Conservation (phyloP, 1,139 yeast genomes). For the Suhomyces kunorum region DNA sequence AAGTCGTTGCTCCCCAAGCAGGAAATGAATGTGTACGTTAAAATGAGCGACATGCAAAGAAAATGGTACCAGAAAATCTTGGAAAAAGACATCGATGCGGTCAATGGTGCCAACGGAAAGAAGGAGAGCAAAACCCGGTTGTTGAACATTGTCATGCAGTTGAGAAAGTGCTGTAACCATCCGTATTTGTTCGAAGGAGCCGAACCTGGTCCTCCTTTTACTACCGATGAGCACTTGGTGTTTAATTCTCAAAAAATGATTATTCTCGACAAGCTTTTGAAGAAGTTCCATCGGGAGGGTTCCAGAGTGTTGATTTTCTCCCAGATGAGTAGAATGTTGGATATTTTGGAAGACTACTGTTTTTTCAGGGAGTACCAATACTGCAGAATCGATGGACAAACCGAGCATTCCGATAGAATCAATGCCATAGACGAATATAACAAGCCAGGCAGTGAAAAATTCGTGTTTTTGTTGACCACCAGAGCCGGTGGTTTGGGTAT, state of each 20-base stretch:
- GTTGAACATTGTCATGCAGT: slow-evolving; percentile 78
- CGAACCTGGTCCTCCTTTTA: slow-evolving; percentile 84
- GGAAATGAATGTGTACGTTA: slow-evolving; percentile 70
- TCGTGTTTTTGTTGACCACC: slow-evolving; percentile 71
- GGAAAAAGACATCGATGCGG: slow-evolving; percentile 82
- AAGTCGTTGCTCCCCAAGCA: slow-evolving; percentile 73
- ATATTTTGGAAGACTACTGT: slow-evolving; percentile 77
- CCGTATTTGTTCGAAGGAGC: slow-evolving; percentile 85
- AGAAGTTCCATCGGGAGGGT: slow-evolving; percentile 64
- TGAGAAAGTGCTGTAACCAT: slow-evolving; percentile 81
- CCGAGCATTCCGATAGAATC: slow-evolving; percentile 75
- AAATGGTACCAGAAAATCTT: slow-evolving; percentile 73
- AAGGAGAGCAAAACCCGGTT: slow-evolving; percentile 74
- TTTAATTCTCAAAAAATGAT: slow-evolving; percentile 73
- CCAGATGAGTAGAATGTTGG: slow-evolving; percentile 81
- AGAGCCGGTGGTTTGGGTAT: slow-evolving; percentile 90
- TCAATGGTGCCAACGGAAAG: slow-evolving; percentile 76
- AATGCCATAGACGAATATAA: slow-evolving; percentile 77
- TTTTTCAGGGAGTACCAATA: slow-evolving; percentile 65
- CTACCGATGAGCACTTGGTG: slow-evolving; percentile 79
- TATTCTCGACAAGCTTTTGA: slow-evolving; percentile 66
- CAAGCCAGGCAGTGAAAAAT: slow-evolving; percentile 66
- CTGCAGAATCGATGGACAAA: slow-evolving; percentile 80
- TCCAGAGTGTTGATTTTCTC: slow-evolving; percentile 76
- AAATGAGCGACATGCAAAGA: slow-evolving; percentile 76